Conservation (phyloP, 768 basidiomycete genomes). For the Rossbeevera mucosa region DNA sequence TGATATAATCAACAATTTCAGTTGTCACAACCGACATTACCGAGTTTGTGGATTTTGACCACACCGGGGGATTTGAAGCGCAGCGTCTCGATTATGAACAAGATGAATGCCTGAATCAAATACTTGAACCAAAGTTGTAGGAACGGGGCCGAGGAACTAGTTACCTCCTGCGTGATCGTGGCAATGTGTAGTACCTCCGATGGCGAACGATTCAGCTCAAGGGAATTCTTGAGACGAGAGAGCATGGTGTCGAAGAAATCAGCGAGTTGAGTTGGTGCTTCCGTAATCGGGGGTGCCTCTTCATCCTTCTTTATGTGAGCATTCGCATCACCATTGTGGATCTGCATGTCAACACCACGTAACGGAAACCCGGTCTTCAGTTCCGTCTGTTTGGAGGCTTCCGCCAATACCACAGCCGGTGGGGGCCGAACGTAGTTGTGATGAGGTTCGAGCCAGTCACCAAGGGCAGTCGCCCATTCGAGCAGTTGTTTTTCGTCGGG, state of each 20-base stretch:
- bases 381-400: conserved; percentile 68
- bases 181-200: conserved; percentile 68
- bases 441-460: conserved; percentile 74
- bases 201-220: conserved; percentile 38
- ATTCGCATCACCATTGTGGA: conserved; percentile 29
- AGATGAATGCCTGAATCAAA: conserved; percentile 56
- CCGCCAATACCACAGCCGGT: conserved; percentile 64
- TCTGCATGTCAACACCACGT: conserved; percentile 52
- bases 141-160: background rate
- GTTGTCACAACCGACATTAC: conserved; percentile 45
- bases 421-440: conserved; percentile 72
- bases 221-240: conserved; percentile 43
- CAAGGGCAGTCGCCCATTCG: conserved; percentile 56
- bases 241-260: conserved; percentile 63
- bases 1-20: background rate
- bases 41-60: conserved; percentile 70
- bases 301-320: conserved; percentile 64
- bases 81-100: conserved; percentile 63
- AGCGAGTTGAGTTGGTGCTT: conserved; percentile 50
- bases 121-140: background rate
- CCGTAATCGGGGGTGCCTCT: conserved; percentile 60
- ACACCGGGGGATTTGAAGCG: conserved; percentile 70
- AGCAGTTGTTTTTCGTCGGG: conserved; percentile 54
- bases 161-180: conserved; percentile 70
- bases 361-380: conserved; percentile 65